Base-by-base conservation (phyloP, 2,329 filamentous ascomycete species). In the Paracoccidioides lutzii region DNA sequence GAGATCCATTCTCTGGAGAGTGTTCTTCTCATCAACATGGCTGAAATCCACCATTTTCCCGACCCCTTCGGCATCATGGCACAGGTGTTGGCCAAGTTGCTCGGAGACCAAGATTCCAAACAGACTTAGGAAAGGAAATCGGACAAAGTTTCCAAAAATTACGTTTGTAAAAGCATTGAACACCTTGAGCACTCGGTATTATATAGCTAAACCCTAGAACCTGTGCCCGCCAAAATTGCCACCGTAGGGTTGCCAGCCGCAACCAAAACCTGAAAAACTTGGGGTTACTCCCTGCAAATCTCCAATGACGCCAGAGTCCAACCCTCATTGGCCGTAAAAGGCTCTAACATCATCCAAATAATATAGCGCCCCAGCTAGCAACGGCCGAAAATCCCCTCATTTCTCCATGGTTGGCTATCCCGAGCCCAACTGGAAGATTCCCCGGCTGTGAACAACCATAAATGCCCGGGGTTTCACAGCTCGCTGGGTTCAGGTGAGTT, bases 1-100 rank as follows among this genome's bases (percentile, higher is more conserved):
- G 22, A 68, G 53, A 51, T 72, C 70, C 67, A 72, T 71, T 55
- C 71, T 72, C 61, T 69, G 66, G 37, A 73, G 61, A 32, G 70
- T 66, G 48, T 64, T 65, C 57, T 69, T 70, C 52, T 69, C 68
- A 52, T 71, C 66, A 5, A 71, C 63, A 54, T 69, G 66, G 22
- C 66, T 66, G 49, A 71, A 71, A 5, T 56, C 44, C n/a, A 35
- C n/a, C 4, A 48, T 37, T n/a, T 37, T 32, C 3, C 33, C 52
- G 12, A n/a, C 37, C 6, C 52, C 52, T n/a, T 54, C 52, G 5
- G 28, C 10, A 10, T 54, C 42, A 41, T 15, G 15, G 37, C 12
- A 40, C n/a, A 37, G 49, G 32, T 40, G 37, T 41, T 35, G 15
- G 38, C 9, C 5, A 4, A 10, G 9, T 41, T 28, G 37, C 22